Base-by-base conservation (phyloP, 306 rosid species). In the Lathyrus aphaca region DNA sequence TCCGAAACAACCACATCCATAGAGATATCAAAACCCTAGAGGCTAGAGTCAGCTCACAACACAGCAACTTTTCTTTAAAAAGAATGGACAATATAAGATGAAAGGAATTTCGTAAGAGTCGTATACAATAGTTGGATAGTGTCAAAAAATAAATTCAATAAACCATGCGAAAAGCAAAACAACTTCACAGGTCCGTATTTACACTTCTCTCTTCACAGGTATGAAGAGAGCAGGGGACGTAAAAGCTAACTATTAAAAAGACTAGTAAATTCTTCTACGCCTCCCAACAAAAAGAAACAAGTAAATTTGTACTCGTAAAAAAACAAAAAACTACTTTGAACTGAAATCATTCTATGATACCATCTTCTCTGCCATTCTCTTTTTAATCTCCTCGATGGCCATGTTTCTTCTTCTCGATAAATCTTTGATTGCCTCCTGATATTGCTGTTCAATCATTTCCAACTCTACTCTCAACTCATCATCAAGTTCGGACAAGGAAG, bases 321-420 rank as follows among this genome's bases (percentile, higher is more conserved):
- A 15, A n/a, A 55, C 53, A 29, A 16, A 7, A 48, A 17, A 8
- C 16, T n/a, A 45, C 19, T 45, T 35, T 35, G 10, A 35, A 54
- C 16, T 8, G 16, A 72, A 73, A 45, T 38, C 55, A 66, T 44
- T 32, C 76, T 54, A 71, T 9, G 35, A 68, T 45, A 12, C 61
- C 37, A 29, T 61, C n/a, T 79, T 81, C 39, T 77, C 82, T 21
- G 74, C 68, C 73, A 77, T 50, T 76, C 73, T 81, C 46, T 61
- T 82, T 64, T 70, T 86, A 35, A 70, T 57, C 45, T 86, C 83
- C 77, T 71, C 37, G 69, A 84, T 79, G 46, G 91, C 86, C 51
- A 68, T 60, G 6, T 62, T 10, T 71, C 72, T 84, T 77, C 43
- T 74, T 27, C 21, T 66, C 12, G 67, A 84, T 35, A 80, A 73